Percentiles rank a stretch among this genome's conserved stretches.
phyloP scores from a whole-genome alignment of 2,329 filamentous ascomycete species.

The Cladophialophora bantiana region DNA sequence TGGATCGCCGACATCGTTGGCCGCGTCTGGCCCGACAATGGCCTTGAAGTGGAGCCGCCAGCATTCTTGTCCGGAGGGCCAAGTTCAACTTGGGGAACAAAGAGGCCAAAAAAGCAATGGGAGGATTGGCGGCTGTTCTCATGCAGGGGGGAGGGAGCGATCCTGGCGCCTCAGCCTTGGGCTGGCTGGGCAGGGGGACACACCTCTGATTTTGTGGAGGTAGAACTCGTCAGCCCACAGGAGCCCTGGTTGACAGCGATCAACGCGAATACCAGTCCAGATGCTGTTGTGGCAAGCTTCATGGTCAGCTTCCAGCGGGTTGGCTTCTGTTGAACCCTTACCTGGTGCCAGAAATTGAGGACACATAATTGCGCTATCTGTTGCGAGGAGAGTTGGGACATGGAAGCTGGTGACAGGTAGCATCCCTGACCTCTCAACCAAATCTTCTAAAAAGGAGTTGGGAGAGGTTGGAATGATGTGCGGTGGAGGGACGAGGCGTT shows the following conservation, averaged over 20 bases:
- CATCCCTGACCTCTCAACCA: neutral
- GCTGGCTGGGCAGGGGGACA: slow-evolving; percentile 2
- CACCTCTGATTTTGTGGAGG: neutral
- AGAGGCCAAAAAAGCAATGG: slow-evolving; percentile 19
- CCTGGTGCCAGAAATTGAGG: too few relatives aligned
- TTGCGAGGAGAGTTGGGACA: neutral
- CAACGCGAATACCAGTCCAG: neutral
- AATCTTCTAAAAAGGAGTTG: slow-evolving; percentile 2
- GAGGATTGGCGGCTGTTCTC: slow-evolving; percentile 18
- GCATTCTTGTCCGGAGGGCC: slow-evolving; percentile 16
- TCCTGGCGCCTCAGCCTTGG: slow-evolving; percentile 15
- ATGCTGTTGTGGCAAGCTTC: neutral
- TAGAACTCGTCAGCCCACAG: neutral
- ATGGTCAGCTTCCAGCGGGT: too few relatives aligned
- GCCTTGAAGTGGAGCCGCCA: slow-evolving; percentile 16
- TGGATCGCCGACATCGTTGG: slow-evolving; percentile 28
- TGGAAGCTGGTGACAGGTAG: slow-evolving; percentile 8
- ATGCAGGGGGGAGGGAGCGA: slow-evolving; percentile 30
- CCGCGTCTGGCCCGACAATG: slow-evolving; percentile 18
- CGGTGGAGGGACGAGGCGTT: neutral
- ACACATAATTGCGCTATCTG: too few relatives aligned
- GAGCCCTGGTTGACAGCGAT: neutral
- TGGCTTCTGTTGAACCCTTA: too few relatives aligned
- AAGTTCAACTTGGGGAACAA: slow-evolving; percentile 20
- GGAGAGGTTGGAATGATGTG: neutral